A percentile compares a stretch with the other conserved stretches of the same genome.
Evolutionary conservation across 2,329 filamentous ascomycete genomes (phyloP).

Genomic region (Hyphodiscus sp.): DNA sequence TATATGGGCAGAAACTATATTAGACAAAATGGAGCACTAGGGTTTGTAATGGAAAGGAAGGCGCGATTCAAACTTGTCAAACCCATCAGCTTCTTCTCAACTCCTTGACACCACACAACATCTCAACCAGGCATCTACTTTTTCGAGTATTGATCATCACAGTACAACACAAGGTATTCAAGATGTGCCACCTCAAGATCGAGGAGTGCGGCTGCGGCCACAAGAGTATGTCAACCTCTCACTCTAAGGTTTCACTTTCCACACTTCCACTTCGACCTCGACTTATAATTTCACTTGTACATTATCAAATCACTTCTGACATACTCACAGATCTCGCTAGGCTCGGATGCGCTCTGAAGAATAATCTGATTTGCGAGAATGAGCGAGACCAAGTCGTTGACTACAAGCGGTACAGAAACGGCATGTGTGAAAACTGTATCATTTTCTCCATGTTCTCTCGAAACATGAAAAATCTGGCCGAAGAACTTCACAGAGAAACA

Average conservation of each 20-base stretch:
- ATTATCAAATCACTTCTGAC: not conserved
- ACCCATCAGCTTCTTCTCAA: no score
- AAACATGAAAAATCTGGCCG: no score
- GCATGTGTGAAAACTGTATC: not conserved
- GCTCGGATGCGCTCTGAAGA: not conserved
- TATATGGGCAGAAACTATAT: no score
- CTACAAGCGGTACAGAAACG: not conserved
- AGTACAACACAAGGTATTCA: not conserved
- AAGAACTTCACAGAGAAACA: no score
- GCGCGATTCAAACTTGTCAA: no score
- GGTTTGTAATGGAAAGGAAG: no score
- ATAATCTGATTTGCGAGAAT: not conserved
- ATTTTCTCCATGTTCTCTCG: no score
- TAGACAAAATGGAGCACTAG: no score
- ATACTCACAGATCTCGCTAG: not conserved
- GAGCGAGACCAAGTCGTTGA: not conserved
- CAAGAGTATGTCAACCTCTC: not conserved
- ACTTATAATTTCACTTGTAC: not conserved
- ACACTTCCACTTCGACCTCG: no score
- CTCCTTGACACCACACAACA: no score
- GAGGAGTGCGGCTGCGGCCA: not conserved
- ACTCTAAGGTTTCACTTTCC: no score
- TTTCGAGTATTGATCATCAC: not conserved
- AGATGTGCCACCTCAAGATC: not conserved
- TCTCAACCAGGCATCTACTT: no score